phyloP scores from a whole-genome alignment of 2,329 filamentous ascomycete genomes.

The Nannizzia gypsea region DNA sequence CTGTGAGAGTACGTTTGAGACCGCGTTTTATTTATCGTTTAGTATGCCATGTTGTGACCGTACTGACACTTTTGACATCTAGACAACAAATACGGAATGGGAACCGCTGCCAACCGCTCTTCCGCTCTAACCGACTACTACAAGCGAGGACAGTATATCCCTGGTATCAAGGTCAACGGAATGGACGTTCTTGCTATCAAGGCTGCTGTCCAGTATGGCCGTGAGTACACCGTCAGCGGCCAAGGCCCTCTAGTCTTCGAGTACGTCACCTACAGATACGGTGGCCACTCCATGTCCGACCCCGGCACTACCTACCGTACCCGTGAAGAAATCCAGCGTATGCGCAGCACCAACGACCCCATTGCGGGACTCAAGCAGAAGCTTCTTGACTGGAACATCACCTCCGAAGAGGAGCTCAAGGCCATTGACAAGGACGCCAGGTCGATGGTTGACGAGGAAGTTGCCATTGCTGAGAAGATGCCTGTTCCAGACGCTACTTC shows the following conservation, averaged over 20 bases:
- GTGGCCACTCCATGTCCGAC: slow-evolving; percentile 99
- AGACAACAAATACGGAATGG: slow-evolving; percentile 99
- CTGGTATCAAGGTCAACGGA: slow-evolving; percentile 97
- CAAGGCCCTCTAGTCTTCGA: slow-evolving; percentile 94
- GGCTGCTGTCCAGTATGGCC: slow-evolving; percentile 87
- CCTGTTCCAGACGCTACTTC: slow-evolving; percentile 61
- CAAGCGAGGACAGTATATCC: slow-evolving; percentile 99
- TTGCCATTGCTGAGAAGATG: slow-evolving; percentile 84
- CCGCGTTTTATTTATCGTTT: slow-evolving; percentile 7
- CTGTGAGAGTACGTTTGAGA: slow-evolving; percentile 72
- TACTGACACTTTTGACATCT: slow-evolving; percentile 1
- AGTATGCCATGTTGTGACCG: neutral
- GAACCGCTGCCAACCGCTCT: slow-evolving; percentile 85
- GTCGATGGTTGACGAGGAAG: slow-evolving; percentile 74
- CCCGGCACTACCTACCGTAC: slow-evolving; percentile 98
- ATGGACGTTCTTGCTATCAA: slow-evolving; percentile 99
- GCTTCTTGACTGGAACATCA: slow-evolving; percentile 88
- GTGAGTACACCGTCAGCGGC: slow-evolving; percentile 68
- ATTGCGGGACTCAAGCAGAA: slow-evolving; percentile 98
- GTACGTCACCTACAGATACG: slow-evolving; percentile 98
- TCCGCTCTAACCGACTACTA: slow-evolving; percentile 98
- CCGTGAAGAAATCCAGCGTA: slow-evolving; percentile 98
- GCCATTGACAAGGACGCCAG: slow-evolving; percentile 86
- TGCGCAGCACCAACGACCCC: slow-evolving; percentile 97
- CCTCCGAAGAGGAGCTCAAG: slow-evolving; percentile 92